Base-by-base conservation (phyloP, 2,329 filamentous ascomycete genomes). In the Teratosphaeria zuluensis region DNA sequence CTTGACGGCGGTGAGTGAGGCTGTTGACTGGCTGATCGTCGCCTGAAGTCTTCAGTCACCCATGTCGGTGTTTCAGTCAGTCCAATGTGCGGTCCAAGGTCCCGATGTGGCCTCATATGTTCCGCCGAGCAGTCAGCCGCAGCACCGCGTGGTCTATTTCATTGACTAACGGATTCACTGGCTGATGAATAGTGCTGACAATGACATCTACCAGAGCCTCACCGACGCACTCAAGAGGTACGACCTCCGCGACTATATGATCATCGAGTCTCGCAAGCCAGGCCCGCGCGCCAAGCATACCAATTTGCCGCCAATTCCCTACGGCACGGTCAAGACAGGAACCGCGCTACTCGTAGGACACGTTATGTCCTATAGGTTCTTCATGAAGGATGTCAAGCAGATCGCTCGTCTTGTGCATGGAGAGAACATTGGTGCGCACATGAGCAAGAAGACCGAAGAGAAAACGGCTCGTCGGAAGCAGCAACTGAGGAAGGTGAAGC, bases 171-270 rank as follows among this genome's bases (percentile, higher is more conserved):
- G 55, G 16, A 56, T 51, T 21, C n/a, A 2, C 21, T 9, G 33
- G 7, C 19, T 19, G 33, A 19, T 35, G 33, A 35, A 3, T 11
- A 2, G 7, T 7, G 33, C 14, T 35, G 33, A 35, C 8, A 14
- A 9, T 35, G 33, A 35, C 14, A 14, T 14, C 19, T 12, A 4
- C 83, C 97, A 63, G 61, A 58, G 31, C 6, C 57, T 61, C 7
- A 46, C 61, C 12, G 46, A 63, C 1, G 61, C 61, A 9, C 16
- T 58, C 3, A 38, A 32, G 51, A 5, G 30, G 4, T 59, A 55
- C 48, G 59, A 63, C 51, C 58, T 63, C 5, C 55, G 57, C 11
- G 59, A 58, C 35, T 63, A 59, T 42, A 61, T 61, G 57, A 55
- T 63, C 9, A 16, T 63, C 38, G 58, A 58, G 42, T 56, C 61